A percentile compares a stretch with the other conserved stretches of the same genome.
phyloP scores from a whole-genome alignment of 805 yeast species.

The Isabelozyma pseudorhagii region DNA sequence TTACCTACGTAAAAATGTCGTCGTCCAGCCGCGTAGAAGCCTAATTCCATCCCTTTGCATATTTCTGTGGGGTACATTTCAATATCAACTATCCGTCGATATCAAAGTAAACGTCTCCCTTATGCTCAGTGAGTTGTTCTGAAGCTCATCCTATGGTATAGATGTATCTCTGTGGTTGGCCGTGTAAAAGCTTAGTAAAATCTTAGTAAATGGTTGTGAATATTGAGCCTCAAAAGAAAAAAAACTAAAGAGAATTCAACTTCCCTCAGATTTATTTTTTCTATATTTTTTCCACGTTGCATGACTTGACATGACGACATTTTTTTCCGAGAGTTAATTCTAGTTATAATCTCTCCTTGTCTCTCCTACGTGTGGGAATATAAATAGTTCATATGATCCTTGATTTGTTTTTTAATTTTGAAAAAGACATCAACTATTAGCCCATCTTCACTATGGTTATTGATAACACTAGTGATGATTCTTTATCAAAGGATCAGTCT shows the following conservation, averaged over 20 bases:
- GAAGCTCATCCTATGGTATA: too few species aligned
- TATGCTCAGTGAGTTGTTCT: too few species aligned
- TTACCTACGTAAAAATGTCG: background rate
- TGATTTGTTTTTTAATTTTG: too few species aligned
- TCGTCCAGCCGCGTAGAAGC: too few species aligned
- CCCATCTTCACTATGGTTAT: background rate
- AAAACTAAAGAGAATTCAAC: background rate
- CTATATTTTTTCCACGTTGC: background rate
- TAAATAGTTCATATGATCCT: background rate
- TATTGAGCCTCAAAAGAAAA: too few species aligned
- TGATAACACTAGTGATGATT: background rate
- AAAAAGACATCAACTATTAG: background rate
- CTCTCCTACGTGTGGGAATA: background rate
- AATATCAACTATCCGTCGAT: background rate
- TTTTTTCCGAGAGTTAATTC: background rate
- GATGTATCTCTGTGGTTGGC: too few species aligned
- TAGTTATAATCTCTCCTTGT: background rate
- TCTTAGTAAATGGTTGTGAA: too few species aligned
- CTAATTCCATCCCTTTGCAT: background rate
- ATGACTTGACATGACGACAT: background rate
- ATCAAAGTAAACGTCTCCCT: too few species aligned
- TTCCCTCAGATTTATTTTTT: background rate
- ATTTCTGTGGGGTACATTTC: background rate
- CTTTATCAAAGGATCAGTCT: background rate
- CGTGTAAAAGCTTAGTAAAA: too few species aligned